These are phyloP conservation scores for Zanthoxylum bungeanum DNA, from an alignment of 345 rosid genomes.

Conservation along the genomic window DNA sequence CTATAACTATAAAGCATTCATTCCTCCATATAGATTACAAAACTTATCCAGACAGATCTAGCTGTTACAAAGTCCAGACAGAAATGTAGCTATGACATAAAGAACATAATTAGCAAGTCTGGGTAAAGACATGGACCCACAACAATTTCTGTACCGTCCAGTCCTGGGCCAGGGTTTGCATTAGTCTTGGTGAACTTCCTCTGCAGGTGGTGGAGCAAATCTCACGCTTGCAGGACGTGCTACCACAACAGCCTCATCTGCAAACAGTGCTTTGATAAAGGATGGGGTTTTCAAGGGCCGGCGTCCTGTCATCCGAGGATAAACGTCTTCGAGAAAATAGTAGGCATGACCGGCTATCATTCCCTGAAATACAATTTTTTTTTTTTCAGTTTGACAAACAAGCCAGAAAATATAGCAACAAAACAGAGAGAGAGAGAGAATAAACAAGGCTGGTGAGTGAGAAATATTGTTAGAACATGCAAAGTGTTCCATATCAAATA, in stretches of 20 bases:
- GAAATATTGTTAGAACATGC: background rate
- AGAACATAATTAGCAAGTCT: background rate
- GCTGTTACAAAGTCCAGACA: constrained; percentile 15
- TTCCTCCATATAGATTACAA: constrained; percentile 16
- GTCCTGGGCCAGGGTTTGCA: background rate
- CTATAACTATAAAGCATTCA: background rate
- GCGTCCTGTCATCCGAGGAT: constrained; percentile 82
- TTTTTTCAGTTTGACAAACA: background rate
- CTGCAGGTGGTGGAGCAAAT: too few species aligned
- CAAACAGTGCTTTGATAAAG: constrained; percentile 72
- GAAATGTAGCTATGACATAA: background rate
- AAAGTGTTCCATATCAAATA: background rate
- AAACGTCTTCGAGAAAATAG: constrained; percentile 92
- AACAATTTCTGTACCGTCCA: background rate
- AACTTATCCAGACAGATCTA: constrained; percentile 6
- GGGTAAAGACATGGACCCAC: background rate
- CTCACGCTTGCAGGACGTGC: too few species aligned
- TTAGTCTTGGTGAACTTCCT: constrained; percentile 69
- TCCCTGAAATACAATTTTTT: too few species aligned
- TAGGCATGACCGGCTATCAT: constrained; percentile 98
- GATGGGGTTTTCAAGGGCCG: constrained; percentile 79
- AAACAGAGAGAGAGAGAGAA: background rate
- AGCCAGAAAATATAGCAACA: background rate
- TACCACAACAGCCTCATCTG: too few species aligned
- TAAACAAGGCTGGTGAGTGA: background rate